Base-by-base conservation (phyloP, 441 rosid species). In the Pelargonium citronellum region DNA sequence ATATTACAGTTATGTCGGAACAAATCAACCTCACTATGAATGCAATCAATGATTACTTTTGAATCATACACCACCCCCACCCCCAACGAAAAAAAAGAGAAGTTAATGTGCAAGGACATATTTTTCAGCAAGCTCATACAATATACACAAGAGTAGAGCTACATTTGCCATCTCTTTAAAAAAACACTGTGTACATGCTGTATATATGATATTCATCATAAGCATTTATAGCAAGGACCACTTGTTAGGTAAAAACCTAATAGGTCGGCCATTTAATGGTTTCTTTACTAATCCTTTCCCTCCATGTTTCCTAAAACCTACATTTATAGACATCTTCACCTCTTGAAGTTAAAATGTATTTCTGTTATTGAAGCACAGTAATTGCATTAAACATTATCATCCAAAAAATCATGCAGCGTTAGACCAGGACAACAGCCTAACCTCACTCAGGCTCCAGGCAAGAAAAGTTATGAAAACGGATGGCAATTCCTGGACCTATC, bases 381-480 rank as follows among this genome's bases (percentile, higher is more conserved):
- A 39, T 20, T 27, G 22, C 66, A 57, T 17, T 20, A 65, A 37
- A 73, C 55, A 62, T 58, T 58, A 12, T 20, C 30, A 17, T 58
- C 63, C 27, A 19, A 20, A 19, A 58, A 2, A 58, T 58, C 47
- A 73, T 46, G 27, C 37, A 6, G 58, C 12, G 30, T n/a, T 22
- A 47, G 20, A 10, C 15, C 20, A 34, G 69, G 64, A 64, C 67
- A 68, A 67, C 41, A 39, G 64, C 74, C 88, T 82, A 61, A 88
- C 98, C 84, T 93, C 97, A 37, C 79, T 76, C 7, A 87, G 19
- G 78, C 89, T 82, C 96, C 96, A 93, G 70, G 88, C 93, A 16
- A 81, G 58, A 71, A 89, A 88, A 19, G 97, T 91, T 69, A 88
- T 72, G 71, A 89, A 83, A 66, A 89, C 79, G 67, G 96, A 78